Conservation (phyloP, 805 yeast species). For the Spathaspora girioi region DNA sequence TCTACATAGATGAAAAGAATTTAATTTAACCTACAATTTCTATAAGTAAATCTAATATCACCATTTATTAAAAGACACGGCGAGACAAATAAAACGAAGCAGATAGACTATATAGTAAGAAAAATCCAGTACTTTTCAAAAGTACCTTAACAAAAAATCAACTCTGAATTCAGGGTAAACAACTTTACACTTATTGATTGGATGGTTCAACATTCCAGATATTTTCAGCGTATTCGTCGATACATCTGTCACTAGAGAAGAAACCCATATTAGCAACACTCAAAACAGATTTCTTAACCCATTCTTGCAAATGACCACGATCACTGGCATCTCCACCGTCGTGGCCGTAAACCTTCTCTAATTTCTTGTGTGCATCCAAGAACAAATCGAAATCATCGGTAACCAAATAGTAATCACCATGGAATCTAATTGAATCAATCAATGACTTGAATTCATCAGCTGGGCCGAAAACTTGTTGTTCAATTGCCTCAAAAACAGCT, state of each 20-base stretch:
- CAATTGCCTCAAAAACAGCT: slow-evolving; percentile 63
- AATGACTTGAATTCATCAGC: slow-evolving; percentile 62
- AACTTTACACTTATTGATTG: slow-evolving; percentile 13
- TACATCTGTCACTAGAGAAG: slow-evolving; percentile 86
- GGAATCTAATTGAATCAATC: slow-evolving; percentile 63
- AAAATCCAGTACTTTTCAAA: background rate
- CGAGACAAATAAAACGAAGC: background rate
- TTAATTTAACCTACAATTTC: background rate
- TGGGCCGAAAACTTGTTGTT: slow-evolving; percentile 69
- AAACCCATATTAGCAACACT: slow-evolving; percentile 93
- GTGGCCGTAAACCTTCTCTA: slow-evolving; percentile 65
- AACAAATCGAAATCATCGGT: slow-evolving; percentile 87
- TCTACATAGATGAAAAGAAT: no score
- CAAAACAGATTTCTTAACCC: slow-evolving; percentile 74
- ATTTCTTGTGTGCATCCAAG: slow-evolving; percentile 72
- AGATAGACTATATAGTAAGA: background rate
- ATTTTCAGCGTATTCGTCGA: slow-evolving; percentile 85
- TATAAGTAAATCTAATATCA: background rate
- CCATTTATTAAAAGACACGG: background rate
- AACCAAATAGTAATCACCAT: slow-evolving; percentile 85
- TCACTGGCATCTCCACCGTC: slow-evolving; percentile 39
- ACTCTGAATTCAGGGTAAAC: background rate
- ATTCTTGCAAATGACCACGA: slow-evolving; percentile 53
- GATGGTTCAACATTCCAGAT: slow-evolving; percentile 90
- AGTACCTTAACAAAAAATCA: background rate